Evolutionary conservation across 2,329 filamentous ascomycete genomes (phyloP), one percentile per base, ranked within the genome.

Genomic region (Dothideomycetes sp.): DNA sequence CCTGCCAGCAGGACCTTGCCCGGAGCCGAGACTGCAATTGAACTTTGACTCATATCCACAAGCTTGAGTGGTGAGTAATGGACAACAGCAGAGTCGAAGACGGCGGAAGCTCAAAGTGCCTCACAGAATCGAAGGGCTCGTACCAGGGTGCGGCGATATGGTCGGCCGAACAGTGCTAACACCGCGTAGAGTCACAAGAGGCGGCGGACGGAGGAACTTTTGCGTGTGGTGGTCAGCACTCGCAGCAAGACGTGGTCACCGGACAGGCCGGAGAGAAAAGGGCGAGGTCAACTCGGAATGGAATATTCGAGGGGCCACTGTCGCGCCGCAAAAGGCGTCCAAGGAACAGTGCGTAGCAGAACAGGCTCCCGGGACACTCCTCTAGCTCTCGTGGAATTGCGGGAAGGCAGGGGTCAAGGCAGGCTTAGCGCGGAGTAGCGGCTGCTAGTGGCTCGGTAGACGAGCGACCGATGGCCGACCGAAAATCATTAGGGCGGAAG

Each of bases 1-100:
- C 91, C 91, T 3, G 89, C 86, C 39, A 96, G 75, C 48, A 98
- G 75, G 45, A 98, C 91, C 68, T 98, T 98, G 51, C 91, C 91
- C 14, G 91, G 91, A 16, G 91, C 89, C 47, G 91, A 96, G 49
- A 94, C 76, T 47, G 65, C 58, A 37, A 46, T 44, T 29, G 44
- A 36, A 38, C 35, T 42, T 39, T 35, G 31, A 38, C 35, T 44
- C 46, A 48, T 48, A n/a, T n/a, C 14, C 37, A 34, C 24, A 19
- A 29, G 34, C 34, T 40, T 31, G 22, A 18, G 31, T 18, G 27
- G 31, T 35, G 35, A 27, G 36, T 24, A 19, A 9, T 11, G 11
- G 27, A 36, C 38, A 40, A 32, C 24, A 38, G 37, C 30, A 41
- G 40, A 19, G 7, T 12, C 22, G 12, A 12, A 27, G 7, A 12